Evolutionary conservation across 441 rosid genomes (phyloP).

Genomic region (Sinapis alba): DNA sequence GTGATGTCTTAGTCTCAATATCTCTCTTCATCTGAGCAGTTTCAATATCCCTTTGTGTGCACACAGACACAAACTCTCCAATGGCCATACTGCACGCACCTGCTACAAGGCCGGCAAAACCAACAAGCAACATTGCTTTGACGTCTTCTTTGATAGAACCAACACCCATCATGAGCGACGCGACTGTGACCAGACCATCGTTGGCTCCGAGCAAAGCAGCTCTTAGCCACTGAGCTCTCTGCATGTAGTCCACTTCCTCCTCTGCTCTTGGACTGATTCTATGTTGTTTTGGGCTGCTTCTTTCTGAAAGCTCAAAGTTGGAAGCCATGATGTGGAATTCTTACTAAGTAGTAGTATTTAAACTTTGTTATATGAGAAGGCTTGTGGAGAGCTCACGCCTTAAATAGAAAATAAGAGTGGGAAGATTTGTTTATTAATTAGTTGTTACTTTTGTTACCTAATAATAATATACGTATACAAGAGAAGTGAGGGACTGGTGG

Average conservation of each 20-base stretch:
- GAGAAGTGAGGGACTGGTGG: conserved; percentile 12
- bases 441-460: conserved; percentile 15
- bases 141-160: conserved; percentile 54
- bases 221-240: conserved; percentile 60
- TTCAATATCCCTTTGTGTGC: conserved; percentile 51
- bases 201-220: conserved; percentile 63
- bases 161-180: conserved; percentile 67
- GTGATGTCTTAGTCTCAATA: conserved; percentile 17
- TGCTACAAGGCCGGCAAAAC: conserved; percentile 51
- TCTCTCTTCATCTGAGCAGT: conserved; percentile 47
- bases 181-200: conserved; percentile 58
- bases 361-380: conserved; percentile 27
- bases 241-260: conserved; percentile 45
- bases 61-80: conserved; percentile 60
- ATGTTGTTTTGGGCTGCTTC: conserved; percentile 34
- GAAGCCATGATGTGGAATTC: conserved; percentile 3
- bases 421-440: conserved; percentile 15
- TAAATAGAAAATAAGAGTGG: conserved; percentile 26
- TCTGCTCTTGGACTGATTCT: conserved; percentile 22
- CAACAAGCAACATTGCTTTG: conserved; percentile 53
- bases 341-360: conserved; percentile 18
- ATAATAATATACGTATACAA: conserved; percentile 10
- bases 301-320: conserved; percentile 24
- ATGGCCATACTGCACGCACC: conserved; percentile 68
- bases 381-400: conserved; percentile 54